Evolutionary conservation across 306 rosid genomes (phyloP).

Genomic region (Morella rubra): DNA sequence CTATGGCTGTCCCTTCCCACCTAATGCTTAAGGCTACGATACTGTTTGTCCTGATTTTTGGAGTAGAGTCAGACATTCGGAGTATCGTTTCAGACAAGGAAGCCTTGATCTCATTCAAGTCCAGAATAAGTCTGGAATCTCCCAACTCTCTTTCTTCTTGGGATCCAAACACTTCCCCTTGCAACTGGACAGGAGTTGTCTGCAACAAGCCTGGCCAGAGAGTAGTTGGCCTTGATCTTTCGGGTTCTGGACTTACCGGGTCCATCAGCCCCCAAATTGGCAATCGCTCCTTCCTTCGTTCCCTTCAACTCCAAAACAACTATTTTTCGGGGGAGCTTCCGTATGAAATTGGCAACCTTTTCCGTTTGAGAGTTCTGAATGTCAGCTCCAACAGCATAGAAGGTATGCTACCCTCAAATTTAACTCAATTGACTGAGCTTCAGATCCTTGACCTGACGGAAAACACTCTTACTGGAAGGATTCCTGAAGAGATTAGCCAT

Average conservation of each 20-base stretch:
- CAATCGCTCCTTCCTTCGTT: slow-evolving; percentile 49
- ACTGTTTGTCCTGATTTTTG: slow-evolving; percentile 11
- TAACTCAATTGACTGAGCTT: slow-evolving; percentile 42
- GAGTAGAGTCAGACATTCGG: slow-evolving; percentile 37
- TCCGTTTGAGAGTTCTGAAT: slow-evolving; percentile 45
- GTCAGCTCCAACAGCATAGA: slow-evolving; percentile 48
- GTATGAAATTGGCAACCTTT: slow-evolving; percentile 41
- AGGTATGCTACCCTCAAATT: slow-evolving; percentile 48
- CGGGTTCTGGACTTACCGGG: slow-evolving; percentile 50
- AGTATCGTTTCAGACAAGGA: slow-evolving; percentile 50
- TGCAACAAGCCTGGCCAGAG: slow-evolving; percentile 44
- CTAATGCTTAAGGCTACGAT: slow-evolving; percentile 14
- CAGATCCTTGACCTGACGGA: slow-evolving; percentile 44
- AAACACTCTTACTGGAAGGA: slow-evolving; percentile 39
- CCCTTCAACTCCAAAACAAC: slow-evolving; percentile 55
- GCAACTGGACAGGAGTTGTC: slow-evolving; percentile 65
- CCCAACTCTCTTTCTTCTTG: slow-evolving; percentile 40
- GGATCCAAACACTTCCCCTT: slow-evolving; percentile 46
- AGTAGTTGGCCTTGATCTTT: slow-evolving; percentile 51
- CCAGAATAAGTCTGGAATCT: slow-evolving; percentile 32
- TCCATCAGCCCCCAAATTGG: slow-evolving; percentile 46
- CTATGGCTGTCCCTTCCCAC: slow-evolving; percentile 37
- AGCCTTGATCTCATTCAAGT: slow-evolving; percentile 58
- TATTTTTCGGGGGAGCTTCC: slow-evolving; percentile 52
- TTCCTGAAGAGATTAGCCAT: slow-evolving; percentile 42